phyloP scores from a whole-genome alignment of 805 yeast species.

The Ogataea ganodermae region DNA sequence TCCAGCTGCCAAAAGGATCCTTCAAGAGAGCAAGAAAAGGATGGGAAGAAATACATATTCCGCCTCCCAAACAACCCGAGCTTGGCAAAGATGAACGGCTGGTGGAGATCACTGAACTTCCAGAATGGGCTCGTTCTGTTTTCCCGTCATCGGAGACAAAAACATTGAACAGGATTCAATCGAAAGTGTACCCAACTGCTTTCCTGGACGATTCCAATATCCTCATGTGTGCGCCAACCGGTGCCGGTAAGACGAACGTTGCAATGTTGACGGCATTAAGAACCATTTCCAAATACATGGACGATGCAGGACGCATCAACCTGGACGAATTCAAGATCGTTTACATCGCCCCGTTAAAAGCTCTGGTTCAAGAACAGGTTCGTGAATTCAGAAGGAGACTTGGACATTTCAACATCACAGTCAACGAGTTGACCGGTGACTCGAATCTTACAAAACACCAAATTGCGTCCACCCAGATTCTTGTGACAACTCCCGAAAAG shows the following conservation, averaged over 20 bases:
- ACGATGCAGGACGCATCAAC: conserved; percentile 50
- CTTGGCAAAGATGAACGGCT: conserved; percentile 40
- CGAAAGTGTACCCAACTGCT: conserved; percentile 78
- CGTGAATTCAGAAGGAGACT: conserved; percentile 78
- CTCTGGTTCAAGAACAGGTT: conserved; percentile 93
- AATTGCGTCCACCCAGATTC: conserved; percentile 72
- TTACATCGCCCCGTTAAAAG: conserved; percentile 91
- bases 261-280: conserved; percentile 83
- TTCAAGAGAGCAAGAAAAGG: conserved; percentile 68
- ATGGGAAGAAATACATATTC: conserved; percentile 91
- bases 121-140: conserved; percentile 78
- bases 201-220: conserved; percentile 70
- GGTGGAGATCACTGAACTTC: conserved; percentile 62
- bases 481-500: conserved; percentile 95
- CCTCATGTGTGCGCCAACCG: conserved; percentile 94
- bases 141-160: conserved; percentile 69
- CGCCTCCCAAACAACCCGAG: conserved; percentile 66
- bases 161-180: conserved; percentile 79
- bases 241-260: conserved; percentile 97
- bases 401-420: conserved; percentile 62
- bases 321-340: conserved; percentile 70
- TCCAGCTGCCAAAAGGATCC: conserved; percentile 81
- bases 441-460: conserved; percentile 74
- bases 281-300: conserved; percentile 55
- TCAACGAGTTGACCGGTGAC: conserved; percentile 91